Evolutionary conservation across 2,329 filamentous ascomycete species (phyloP).

Genomic region (Phialemoniopsis sp.): DNA sequence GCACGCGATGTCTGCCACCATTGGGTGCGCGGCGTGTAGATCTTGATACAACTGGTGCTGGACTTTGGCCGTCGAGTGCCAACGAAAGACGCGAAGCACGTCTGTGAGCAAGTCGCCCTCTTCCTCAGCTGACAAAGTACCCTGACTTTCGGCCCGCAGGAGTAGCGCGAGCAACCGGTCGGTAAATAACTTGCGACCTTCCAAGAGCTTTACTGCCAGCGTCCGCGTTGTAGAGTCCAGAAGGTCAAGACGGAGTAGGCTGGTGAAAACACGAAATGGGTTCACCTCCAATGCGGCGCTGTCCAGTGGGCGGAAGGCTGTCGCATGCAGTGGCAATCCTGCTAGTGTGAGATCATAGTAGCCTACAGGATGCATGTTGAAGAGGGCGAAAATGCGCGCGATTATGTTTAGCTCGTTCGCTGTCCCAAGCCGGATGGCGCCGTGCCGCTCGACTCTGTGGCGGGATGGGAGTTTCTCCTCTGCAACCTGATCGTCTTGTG

Average conservation of each 20-base stretch:
- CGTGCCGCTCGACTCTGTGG: constrained; percentile 33
- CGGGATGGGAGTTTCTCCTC: not conserved
- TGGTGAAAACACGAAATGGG: constrained; percentile 37
- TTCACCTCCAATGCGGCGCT: constrained; percentile 27
- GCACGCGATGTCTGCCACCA: constrained; percentile 41
- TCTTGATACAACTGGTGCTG: constrained; percentile 33
- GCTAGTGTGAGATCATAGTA: constrained; percentile 46
- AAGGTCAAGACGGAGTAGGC: constrained; percentile 33
- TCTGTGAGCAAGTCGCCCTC: constrained; percentile 33
- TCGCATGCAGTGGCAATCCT: constrained; percentile 46
- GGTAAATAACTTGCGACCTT: not conserved
- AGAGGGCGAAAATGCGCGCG: constrained; percentile 35
- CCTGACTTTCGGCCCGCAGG: constrained; percentile 9
- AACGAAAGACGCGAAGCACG: constrained; percentile 40
- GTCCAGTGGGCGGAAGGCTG: constrained; percentile 40
- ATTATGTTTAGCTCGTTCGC: constrained; percentile 35
- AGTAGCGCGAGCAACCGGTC: no score
- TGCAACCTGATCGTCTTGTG: no score
- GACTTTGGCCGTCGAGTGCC: constrained; percentile 36
- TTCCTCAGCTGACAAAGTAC: constrained; percentile 20
- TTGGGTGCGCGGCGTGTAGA: constrained; percentile 37
- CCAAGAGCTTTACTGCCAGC: constrained; percentile 1
- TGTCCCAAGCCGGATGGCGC: constrained; percentile 44
- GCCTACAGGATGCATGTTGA: constrained; percentile 44
- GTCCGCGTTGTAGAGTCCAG: constrained; percentile 12